Evolutionary conservation across 306 rosid species (phyloP), one percentile per base, ranked within the genome.

Genomic region (Lathyrus aphaca): DNA sequence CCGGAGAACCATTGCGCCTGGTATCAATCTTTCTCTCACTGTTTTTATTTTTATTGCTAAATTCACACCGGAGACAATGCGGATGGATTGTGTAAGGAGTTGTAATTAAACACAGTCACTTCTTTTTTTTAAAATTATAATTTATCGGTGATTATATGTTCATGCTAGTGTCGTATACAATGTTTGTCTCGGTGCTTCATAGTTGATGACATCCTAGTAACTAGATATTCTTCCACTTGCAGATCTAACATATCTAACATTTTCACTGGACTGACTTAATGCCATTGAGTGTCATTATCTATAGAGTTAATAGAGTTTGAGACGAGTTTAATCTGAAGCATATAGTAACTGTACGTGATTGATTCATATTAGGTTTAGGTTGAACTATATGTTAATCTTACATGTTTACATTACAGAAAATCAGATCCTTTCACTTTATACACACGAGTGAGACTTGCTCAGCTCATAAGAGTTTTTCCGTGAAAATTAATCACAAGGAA

Each of bases 1-100:
- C 81, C 0, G 83, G 81, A n/a, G 83, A 82, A 66, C 73, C 75
- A 4, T 4, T 89, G 56, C 76, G 56, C 62, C 23, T 60, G 87
- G 96, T 86, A 77, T 66, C 77, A 2, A 32, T 46, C 27, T 17
- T 45, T 44, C 11, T 0, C 44, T 46, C 21, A 12, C 59, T 56
- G 0, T 13, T 56, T 55, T 13, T 55, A 55, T 25, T 55, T 19
- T 5, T 54, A 45, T 17, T 49, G 2, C 54, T 15, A 54, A 54
- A 54, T 23, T 54, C 16, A 11, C 37, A 11, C 32, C 1, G 0
- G 38, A 25, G 10, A 13, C 35, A 54, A 55, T 55, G 61, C 3
- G 13, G 61, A 25, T 25, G 8, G 19, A 10, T 3, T n/a, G n/a
- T n/a, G n/a, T n/a, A n/a, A n/a, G n/a, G n/a, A n/a, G n/a, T n/a